Base-by-base conservation (phyloP, 164 flowering plant species). In the Brasenia schreberi region DNA sequence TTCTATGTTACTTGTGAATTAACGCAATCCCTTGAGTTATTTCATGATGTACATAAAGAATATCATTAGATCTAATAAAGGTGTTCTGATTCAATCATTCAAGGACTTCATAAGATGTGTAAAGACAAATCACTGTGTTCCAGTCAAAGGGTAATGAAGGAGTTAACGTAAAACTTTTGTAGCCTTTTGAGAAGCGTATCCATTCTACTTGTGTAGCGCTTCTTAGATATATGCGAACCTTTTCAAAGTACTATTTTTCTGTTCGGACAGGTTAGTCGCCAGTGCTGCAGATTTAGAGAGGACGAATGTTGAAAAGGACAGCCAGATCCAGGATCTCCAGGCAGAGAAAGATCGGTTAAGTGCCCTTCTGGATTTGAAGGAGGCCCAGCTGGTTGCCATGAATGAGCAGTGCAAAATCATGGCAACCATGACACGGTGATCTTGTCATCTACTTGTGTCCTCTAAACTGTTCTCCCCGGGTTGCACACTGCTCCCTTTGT, bases 361-460 rank as follows among this genome's bases (percentile, higher is more conserved):
- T 68, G 81, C 87, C 66, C 86, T 88, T 67, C 87, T 95, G 12
- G 99, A 95, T 88, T 87, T 85, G 83, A 92, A 95, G 77, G 99
- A 95, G 77, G 99, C 99, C 23, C 99, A 95, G 68, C 83, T 95
- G 43, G 62, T 87, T 74, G 99, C 99, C 76, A 83, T 94, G 97
- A 94, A 88, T 59, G 99, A 94, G 67, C 98, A 94, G 65, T 94
- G 94, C 88, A 94, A 94, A 77, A 78, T 91, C 19, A 89, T 89
- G 95, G 95, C 71, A 27, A 64, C 23, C 45, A 65, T 19, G 52
- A 59, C 52, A 23, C 45, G 43, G 65, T 43, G 56, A 6, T 65
- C 16, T 43, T n/a, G 42, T 19, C 18, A 42, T 52, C 42, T 65
- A 16, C 52, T 33, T 43, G 23, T 42, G 7, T 23, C 9, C n/a